Percentiles rank a stretch among this genome's conserved stretches.
Evolutionary conservation across 139 green algal genomes (phyloP).

Genomic region (Ettlia oleoabundans): DNA sequence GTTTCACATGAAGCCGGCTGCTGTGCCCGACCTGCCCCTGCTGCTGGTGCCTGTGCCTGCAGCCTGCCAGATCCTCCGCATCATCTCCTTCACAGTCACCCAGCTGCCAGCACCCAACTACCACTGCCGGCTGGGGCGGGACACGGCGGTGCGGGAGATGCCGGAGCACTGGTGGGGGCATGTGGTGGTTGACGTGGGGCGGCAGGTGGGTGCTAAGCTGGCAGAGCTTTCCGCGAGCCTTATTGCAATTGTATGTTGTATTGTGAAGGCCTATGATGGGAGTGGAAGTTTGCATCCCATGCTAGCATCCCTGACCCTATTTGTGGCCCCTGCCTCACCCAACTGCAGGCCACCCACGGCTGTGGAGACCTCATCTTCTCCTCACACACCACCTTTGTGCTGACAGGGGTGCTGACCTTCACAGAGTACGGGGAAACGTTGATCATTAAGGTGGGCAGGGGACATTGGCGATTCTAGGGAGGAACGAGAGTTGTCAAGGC

Average conservation of each 20-base stretch:
- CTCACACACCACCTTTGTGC: constrained; percentile 84
- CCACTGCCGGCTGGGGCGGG: constrained; percentile 77
- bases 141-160: constrained; percentile 62
- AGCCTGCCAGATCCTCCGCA: constrained; percentile 89
- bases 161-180: constrained; percentile 78
- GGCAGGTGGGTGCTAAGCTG: constrained; percentile 38
- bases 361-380: constrained; percentile 96
- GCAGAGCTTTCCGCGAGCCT: too few species aligned
- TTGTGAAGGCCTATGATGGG: too few species aligned
- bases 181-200: constrained; percentile 70
- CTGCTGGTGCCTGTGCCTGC: neutral
- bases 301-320: too few species aligned
- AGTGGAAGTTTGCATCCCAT: too few species aligned
- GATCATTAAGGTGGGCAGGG: constrained; percentile 51
- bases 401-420: constrained; percentile 80
- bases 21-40: neutral
- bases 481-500: neutral
- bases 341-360: constrained; percentile 63
- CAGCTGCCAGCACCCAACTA: constrained; percentile 87
- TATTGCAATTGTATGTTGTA: too few species aligned
- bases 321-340: too few species aligned
- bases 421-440: constrained; percentile 75
- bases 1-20: neutral
- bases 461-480: too few species aligned
- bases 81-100: constrained; percentile 87